A percentile compares a stretch with the other conserved stretches of the same genome.
Conservation (phyloP, 164 flowering plant genomes). For the Chimonanthus salicifolius region DNA sequence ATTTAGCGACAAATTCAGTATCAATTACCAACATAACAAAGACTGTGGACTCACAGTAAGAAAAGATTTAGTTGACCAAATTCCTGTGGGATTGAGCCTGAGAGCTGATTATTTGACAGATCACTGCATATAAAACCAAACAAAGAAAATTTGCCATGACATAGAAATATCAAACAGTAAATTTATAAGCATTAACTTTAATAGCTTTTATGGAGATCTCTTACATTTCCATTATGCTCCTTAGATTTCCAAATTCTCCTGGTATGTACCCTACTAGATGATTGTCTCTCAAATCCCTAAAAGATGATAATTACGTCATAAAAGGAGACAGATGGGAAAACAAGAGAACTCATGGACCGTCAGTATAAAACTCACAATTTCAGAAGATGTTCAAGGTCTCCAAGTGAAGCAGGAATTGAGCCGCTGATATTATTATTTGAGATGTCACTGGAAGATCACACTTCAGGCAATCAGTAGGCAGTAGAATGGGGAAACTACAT, state of each 20-base stretch:
- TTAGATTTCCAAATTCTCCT: constrained; percentile 82
- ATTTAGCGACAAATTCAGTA: too few species aligned
- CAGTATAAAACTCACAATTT: constrained; percentile 57
- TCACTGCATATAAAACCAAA: constrained; percentile 41
- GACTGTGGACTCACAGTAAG: constrained; percentile 55
- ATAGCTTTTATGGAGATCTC: constrained; percentile 3
- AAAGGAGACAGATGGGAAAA: background rate
- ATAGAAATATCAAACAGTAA: background rate
- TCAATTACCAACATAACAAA: background rate
- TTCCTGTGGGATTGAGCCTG: constrained; percentile 77
- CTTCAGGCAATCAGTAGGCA: background rate
- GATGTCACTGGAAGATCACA: constrained; percentile 50
- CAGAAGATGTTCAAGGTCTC: constrained; percentile 90
- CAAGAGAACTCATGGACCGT: background rate
- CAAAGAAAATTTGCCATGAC: background rate
- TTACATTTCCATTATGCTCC: constrained; percentile 90
- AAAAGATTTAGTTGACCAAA: constrained; percentile 71
- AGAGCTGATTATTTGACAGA: constrained; percentile 64
- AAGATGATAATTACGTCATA: background rate
- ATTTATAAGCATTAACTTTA: background rate
- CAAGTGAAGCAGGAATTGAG: constrained; percentile 70
- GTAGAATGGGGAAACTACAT: background rate
- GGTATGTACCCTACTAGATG: constrained; percentile 59
- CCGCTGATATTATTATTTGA: constrained; percentile 75
- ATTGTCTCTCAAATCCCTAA: constrained; percentile 76